phyloP scores from a whole-genome alignment of 1,139 yeast species.

The Yamadazyma taylorii region DNA sequence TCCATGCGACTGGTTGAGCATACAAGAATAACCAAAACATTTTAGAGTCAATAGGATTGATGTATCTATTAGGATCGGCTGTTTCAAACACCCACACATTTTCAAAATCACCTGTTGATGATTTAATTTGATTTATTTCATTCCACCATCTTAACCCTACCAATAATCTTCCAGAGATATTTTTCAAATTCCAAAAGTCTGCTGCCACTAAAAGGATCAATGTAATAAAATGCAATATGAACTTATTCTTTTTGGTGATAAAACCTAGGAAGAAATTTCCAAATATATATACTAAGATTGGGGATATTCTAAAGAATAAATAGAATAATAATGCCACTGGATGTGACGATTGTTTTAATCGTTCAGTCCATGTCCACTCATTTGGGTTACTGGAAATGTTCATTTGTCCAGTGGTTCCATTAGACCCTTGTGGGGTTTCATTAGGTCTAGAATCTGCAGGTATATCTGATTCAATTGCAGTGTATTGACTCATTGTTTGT shows the following conservation, averaged over 20 bases:
- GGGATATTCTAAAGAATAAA: slow-evolving; percentile 61
- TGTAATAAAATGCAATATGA: slow-evolving; percentile 74
- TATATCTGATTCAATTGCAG: slow-evolving; percentile 33
- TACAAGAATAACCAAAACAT: slow-evolving; percentile 84
- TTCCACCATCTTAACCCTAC: slow-evolving; percentile 98
- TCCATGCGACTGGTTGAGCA: slow-evolving; percentile 75
- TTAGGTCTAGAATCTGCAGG: slow-evolving; percentile 6
- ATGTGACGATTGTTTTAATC: slow-evolving; percentile 66
- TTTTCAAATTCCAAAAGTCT: slow-evolving; percentile 93
- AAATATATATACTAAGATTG: slow-evolving; percentile 65
- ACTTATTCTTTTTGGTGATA: slow-evolving; percentile 47
- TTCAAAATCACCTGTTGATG: slow-evolving; percentile 43
- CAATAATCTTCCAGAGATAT: slow-evolving; percentile 82
- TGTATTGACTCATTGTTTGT: slow-evolving; percentile 20
- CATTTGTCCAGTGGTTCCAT: slow-evolving; percentile 1
- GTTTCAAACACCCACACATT: slow-evolving; percentile 89
- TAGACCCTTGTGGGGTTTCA: not conserved
- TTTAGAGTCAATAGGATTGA: slow-evolving; percentile 89
- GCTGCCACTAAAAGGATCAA: slow-evolving; percentile 76
- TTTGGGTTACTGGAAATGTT: slow-evolving; percentile 14
- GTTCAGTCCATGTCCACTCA: slow-evolving; percentile 28
- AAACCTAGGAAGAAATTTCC: slow-evolving; percentile 61
- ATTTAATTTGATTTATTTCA: slow-evolving; percentile 47
- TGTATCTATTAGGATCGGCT: slow-evolving; percentile 76
- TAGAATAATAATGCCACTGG: slow-evolving; percentile 73